Evolutionary conservation across 768 basidiomycete genomes (phyloP), one percentile per base, ranked within the genome.

Genomic region (Panus rudis): DNA sequence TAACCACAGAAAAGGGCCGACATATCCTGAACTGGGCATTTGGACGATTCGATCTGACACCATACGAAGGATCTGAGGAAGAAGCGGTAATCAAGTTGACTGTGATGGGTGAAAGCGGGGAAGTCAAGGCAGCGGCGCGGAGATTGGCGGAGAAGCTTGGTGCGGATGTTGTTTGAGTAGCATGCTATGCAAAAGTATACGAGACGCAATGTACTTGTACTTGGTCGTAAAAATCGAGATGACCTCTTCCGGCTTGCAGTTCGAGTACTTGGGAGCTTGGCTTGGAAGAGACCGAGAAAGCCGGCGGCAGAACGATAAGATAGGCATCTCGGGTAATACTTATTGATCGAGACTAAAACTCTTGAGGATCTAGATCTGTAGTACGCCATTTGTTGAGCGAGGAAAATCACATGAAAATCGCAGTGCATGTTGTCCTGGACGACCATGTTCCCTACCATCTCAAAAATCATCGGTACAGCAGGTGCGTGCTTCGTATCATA

Each of bases 21-120:
- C 59, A 72, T 56, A 84, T 92, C 46, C 53, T 94, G 46, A 97
- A 97, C 58, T 97, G 91, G 90, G 92, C 92, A 6, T 97, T 96
- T 64, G 89, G 89, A 12, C 76, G 92, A 30, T 81, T 76, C 57
- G 88, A 92, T 21, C 63, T 84, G 30, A 72, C 80, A 10, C 67
- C 60, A 4, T 52, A 60, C 12, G 51, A 54, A 16, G 50, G 63
- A 27, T 60, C 60, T 1, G 62, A 63, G n/a, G 52, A 48, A 25
- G 39, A 51, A 37, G 28, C 37, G 17, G 56, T 54, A 1, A 55
- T 91, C 19, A 68, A 72, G 42, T 50, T 94, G 59, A 94, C 91
- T n/a, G 73, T 87, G 22, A 97, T 97, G 93, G 92, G 92, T 7
- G 84, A 87, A 58, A 70, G 82, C 33, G 91, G 90, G 11, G 88